Evolutionary conservation across 2,329 filamentous ascomycete species (phyloP), one percentile per base, ranked within the genome.

Genomic region (Fonsecaea multimorphosa): DNA sequence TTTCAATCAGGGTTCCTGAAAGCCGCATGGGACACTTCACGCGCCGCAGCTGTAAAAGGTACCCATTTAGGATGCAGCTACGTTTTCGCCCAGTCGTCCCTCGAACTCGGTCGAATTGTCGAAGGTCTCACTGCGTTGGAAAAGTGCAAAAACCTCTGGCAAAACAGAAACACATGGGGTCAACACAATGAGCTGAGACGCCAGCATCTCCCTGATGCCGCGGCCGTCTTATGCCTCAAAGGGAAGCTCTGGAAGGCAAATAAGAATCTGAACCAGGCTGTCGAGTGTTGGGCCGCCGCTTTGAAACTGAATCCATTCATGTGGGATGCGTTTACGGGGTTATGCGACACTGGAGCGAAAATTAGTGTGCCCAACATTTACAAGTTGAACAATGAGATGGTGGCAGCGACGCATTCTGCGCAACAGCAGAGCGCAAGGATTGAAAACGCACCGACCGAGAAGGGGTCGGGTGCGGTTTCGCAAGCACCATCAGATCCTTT

Each of bases 271-370:
- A 91, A 91, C 74, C 93, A 91, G 77, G 93, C 95, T 7, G 88
- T 94, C 16, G 86, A 91, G 70, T 92, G 87, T 76, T 98, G 95
- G 75, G 92, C 96, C 71, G 92, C 96, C 66, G 88, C 93, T 5
- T 81, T 99, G 73, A 96, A 93, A 78, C 78, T 89, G 61, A 99
- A 98, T 74, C 93, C 95, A 1, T 94, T 98, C 78, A 95, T 97
- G 86, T 99, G 95, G 95, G 95, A 99, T 82, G 93, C 94, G 0
- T 98, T 98, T 73, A 88, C 89, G 24, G 90, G 87, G 16, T 84
- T 99, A 7, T 97, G 93, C 76, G 93, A 97, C 74, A 91, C 86
- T 51, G 87, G 86, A 81, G 76, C 73, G 77, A 89, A 88, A 70
- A 85, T 98, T 61, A 88, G 91, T 63, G 88, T 95, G 9, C 86